Evolutionary conservation across 805 yeast genomes (phyloP), one percentile per base, ranked within the genome.

Genomic region (Kluyveromyces lactis): DNA sequence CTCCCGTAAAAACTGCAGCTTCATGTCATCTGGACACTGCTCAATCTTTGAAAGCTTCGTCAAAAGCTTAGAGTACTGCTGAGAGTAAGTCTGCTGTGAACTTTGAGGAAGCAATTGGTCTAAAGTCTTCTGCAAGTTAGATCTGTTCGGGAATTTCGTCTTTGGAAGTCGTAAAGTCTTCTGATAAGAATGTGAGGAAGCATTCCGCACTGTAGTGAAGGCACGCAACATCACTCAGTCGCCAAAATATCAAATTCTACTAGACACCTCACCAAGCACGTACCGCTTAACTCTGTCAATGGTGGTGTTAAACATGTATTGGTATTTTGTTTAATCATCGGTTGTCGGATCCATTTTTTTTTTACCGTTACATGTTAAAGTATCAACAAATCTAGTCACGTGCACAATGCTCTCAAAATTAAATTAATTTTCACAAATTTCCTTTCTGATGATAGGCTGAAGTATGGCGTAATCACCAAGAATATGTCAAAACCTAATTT

Each of bases 111-210:
- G 66, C 42, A 67, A 64, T 44, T 51, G 66, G 40, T 53, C 56
- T 43, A 60, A 61, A 5, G 72, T 69, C 33, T 68, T 58, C 23
- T 64, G 62, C n/a, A 66, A 53, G 39, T 71, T 66, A 2, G 84
- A 72, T 47, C 85, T 69, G 37, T 69, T 69, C 0, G 94, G 81
- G 41, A 86, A 84, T 2, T 61, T 56, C 0, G 95, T 80, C 38
- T 64, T 63, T 3, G 96, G 97, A 18, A 89, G 69, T 17, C 66
- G 67, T 33, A 81, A 56, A 0, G 84, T 76, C 36, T 64, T 60
- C 18, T 79, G 71, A 45, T 68, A 77, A 15, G 57, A 45, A 44
- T 67, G 70, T 31, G 44, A 40, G 16, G 46, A 43, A 15, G 31
- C 37, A 34, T 34, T 6, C 9, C 37, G 37, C 8, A 24, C 30